A percentile compares a stretch with the other conserved stretches of the same genome.
Evolutionary conservation across 2,329 filamentous ascomycete species (phyloP).

Genomic region (Ophiostoma australiae): DNA sequence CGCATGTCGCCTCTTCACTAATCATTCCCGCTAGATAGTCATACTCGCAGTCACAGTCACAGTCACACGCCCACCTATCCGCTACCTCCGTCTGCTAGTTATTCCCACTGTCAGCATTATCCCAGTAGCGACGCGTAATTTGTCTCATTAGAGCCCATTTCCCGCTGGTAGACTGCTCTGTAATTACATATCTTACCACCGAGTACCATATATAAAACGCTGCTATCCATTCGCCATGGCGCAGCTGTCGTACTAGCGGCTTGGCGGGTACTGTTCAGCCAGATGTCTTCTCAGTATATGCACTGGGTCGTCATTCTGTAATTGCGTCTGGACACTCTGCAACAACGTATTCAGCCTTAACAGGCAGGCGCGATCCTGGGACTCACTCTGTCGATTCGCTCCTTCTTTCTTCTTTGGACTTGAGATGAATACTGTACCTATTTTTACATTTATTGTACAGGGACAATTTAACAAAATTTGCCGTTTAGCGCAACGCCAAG

Average conservation of each 20-base stretch:
- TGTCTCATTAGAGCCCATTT: neutral
- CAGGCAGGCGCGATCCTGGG: conserved; percentile 10
- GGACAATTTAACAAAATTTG: conserved; percentile 2
- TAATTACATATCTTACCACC: neutral
- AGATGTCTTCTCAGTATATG: neutral
- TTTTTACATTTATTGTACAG: conserved; percentile 6
- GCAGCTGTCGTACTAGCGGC: neutral
- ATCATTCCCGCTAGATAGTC: neutral
- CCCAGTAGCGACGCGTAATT: neutral
- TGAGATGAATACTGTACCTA: neutral
- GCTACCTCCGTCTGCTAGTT: neutral
- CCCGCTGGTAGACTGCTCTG: neutral
- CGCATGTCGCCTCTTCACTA: conserved; percentile 6
- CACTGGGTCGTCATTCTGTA: conserved; percentile 2
- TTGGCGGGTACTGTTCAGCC: neutral
- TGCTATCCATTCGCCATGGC: neutral
- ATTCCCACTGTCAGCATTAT: neutral
- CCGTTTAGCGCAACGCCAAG: neutral
- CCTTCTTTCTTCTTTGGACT: neutral
- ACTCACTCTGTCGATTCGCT: neutral
- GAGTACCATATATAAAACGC: neutral
- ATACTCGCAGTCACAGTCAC: neutral
- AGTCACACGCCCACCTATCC: neutral
- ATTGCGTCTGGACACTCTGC: neutral
- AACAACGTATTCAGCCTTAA: neutral